Evolutionary conservation across 768 basidiomycete species (phyloP), one percentile per base, ranked within the genome.

Genomic region (Rubroboletus pulcherrimus): DNA sequence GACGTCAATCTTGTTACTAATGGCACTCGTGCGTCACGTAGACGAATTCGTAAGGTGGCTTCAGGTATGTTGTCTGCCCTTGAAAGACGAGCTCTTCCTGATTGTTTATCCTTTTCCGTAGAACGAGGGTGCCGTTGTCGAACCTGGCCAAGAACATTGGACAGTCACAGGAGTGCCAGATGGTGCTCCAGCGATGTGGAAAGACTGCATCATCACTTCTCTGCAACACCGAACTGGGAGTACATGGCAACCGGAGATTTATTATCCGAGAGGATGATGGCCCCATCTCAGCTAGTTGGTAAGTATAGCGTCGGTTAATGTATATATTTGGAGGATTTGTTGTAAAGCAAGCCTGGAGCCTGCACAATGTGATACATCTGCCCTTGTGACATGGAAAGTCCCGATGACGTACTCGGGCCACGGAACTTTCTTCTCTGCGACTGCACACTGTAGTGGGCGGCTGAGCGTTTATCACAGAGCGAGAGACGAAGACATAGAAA

Each of bases 171-270:
- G 34, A 60, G 51, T 39, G 43, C 56, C 10, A 50, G 69, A 41
- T 12, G 60, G 46, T 54, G 33, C 21, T 33, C 48, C 50, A 63
- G 67, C 19, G 31, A 68, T 51, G 31, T 69, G 72, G 50, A 57
- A 66, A 31, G 68, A 74, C 38, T 62, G 77, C 9, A 62, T 75
- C 45, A 71, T 81, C 56, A 75, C 74, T 49, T 65, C 68, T 41
- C 53, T 78, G 38, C 59, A 71, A 10, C 78, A 78, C 54, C 65
- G 69, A 48, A 73, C 71, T 11, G 76, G 75, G n/a, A 69, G 72
- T 31, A 64, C 64, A 35, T 80, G 79, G 78, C 75, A 78, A 51
- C 67, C 73, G 19, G 78, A 77, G 52, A 58, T 79, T 31, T 76
- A 75, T 71, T 66, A 63, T 48, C 60, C 14, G 24, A 67, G 53